Conservation (phyloP, 108 stramenopile species). For the Cyclostephanos tholiformis region DNA sequence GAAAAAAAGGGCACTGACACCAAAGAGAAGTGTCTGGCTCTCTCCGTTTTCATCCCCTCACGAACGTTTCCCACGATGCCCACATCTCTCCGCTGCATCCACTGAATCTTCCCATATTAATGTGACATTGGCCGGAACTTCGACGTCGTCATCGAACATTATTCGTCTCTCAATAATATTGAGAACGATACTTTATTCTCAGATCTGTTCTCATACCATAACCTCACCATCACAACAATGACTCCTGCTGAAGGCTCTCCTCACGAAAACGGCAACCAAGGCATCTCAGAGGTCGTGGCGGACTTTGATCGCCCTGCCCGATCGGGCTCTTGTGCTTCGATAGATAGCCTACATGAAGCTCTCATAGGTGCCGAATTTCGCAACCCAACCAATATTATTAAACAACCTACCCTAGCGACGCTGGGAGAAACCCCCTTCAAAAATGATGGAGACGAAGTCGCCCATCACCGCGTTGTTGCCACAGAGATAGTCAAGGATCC, state of each 20-base stretch:
- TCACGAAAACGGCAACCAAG: not conserved
- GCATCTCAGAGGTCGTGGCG: slow-evolving; percentile 41
- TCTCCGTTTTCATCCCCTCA: too few species aligned
- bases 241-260: not conserved
- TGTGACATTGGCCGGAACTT: too few species aligned
- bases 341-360: slow-evolving; percentile 51
- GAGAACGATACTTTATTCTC: too few species aligned
- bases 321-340: slow-evolving; percentile 2
- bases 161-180: too few species aligned
- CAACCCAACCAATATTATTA: slow-evolving; percentile 37
- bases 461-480: slow-evolving; percentile 57
- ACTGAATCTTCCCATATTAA: too few species aligned
- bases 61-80: too few species aligned
- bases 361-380: slow-evolving; percentile 56
- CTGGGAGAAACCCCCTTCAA: slow-evolving; percentile 54
- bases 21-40: too few species aligned
- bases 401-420: slow-evolving; percentile 52
- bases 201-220: not conserved
- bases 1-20: too few species aligned
- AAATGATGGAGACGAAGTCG: slow-evolving; percentile 41
- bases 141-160: too few species aligned
- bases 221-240: not conserved
- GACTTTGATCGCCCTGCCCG: not conserved
- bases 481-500: slow-evolving; percentile 60
- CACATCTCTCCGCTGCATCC: too few species aligned